Percentiles rank a stretch among this genome's conserved stretches.
phyloP scores from a whole-genome alignment of 768 basidiomycete species.

The Tylopilus subfusipes region DNA sequence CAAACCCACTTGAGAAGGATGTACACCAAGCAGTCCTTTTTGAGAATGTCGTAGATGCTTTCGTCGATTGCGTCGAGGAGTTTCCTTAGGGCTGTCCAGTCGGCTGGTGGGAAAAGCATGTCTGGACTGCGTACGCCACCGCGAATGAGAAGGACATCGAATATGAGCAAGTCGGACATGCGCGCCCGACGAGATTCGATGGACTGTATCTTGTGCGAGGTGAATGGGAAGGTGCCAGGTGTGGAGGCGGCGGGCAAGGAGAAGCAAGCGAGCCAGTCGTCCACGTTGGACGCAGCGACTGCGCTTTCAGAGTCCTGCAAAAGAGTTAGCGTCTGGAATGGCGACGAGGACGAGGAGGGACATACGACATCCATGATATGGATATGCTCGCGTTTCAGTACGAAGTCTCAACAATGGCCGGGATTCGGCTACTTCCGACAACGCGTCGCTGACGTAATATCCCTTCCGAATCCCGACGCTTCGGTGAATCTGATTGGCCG shows the following conservation, averaged over 20 bases:
- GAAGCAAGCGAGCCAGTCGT: constrained; percentile 39
- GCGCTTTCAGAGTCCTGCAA: constrained; percentile 16
- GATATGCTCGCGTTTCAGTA: background rate
- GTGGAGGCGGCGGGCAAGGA: constrained; percentile 34
- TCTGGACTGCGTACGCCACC: constrained; percentile 61
- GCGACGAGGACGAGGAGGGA: constrained; percentile 3
- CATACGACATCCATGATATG: constrained; percentile 30
- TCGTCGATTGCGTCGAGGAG: constrained; percentile 59
- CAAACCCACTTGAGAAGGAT: constrained; percentile 78
- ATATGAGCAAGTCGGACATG: constrained; percentile 63
- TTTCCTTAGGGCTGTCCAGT: constrained; percentile 47
- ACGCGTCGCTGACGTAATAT: constrained; percentile 12
- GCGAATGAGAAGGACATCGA: constrained; percentile 66
- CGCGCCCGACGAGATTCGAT: constrained; percentile 61
- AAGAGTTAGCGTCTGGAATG: background rate
- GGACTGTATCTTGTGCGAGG: constrained; percentile 46
- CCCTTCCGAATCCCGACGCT: background rate
- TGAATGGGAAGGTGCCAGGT: constrained; percentile 56
- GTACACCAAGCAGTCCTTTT: constrained; percentile 78
- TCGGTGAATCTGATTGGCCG: no score
- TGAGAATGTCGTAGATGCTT: constrained; percentile 67
- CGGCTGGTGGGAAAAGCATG: constrained; percentile 65
- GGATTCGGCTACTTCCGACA: constrained; percentile 8
- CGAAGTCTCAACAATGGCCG: constrained; percentile 9
- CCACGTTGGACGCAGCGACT: constrained; percentile 10